These are phyloP conservation scores for Aspergillus floridensis DNA, from an alignment of 2,329 filamentous ascomycete species.

Conservation along the genomic window DNA sequence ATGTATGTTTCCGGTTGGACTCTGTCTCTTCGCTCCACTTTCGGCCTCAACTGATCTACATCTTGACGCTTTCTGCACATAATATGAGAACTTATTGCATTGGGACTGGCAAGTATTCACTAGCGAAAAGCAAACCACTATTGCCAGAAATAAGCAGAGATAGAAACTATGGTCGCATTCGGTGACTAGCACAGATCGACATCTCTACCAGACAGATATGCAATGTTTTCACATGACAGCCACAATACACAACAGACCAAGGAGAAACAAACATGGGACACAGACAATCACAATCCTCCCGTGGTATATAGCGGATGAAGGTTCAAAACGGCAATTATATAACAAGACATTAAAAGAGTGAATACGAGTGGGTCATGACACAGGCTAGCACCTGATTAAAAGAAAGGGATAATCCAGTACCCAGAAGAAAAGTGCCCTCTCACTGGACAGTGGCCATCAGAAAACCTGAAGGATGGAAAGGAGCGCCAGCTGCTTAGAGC, in stretches of 20 bases:
- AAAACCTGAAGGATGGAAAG: constrained; percentile 18
- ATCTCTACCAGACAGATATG: not conserved
- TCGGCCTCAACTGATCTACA: not conserved
- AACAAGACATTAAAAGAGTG: constrained; percentile 20
- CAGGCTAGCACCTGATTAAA: constrained; percentile 3
- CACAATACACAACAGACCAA: constrained; percentile 6
- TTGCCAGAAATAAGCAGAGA: not conserved
- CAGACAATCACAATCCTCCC: constrained; percentile 14
- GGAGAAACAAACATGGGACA: constrained; percentile 9
- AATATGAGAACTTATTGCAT: not conserved
- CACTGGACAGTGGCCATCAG: constrained; percentile 2
- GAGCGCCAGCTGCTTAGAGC: constrained; percentile 32
- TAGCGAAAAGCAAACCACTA: not conserved
- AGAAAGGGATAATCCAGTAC: constrained; percentile 25
- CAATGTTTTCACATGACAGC: constrained; percentile 5
- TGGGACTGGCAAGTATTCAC: not conserved
- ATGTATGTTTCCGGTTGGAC: not conserved
- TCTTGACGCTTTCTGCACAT: not conserved
- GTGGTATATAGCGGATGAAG: constrained; percentile 25
- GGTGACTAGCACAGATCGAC: not conserved
- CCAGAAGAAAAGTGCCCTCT: constrained; percentile 1
- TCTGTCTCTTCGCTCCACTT: not conserved
- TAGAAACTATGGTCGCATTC: not conserved
- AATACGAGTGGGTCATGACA: constrained; percentile 33
- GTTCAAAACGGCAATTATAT: constrained; percentile 7